These are phyloP conservation scores for Flaveria trinervia DNA, from an alignment of 129 eudicot genomes.

Conservation along the genomic window DNA sequence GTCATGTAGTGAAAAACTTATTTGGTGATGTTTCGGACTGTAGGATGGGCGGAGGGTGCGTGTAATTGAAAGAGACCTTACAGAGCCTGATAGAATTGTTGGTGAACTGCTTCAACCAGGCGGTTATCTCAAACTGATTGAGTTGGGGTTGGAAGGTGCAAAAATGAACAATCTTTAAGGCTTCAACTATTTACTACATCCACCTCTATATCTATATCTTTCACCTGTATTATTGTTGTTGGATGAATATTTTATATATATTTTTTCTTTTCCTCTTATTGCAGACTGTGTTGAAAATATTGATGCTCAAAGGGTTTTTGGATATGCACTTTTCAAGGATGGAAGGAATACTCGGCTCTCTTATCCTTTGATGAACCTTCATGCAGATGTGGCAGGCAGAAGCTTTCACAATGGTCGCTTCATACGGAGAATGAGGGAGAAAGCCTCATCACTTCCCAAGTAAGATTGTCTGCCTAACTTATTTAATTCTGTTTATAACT, in stretches of 20 bases:
- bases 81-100: conserved; percentile 79
- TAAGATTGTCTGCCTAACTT: conserved; percentile 18
- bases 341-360: conserved; percentile 68
- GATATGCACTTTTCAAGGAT: conserved; percentile 88
- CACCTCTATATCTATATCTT: not conserved
- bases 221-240: conserved; percentile 3
- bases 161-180: not conserved
- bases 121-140: conserved; percentile 72
- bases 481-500: not conserved
- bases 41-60: conserved; percentile 74
- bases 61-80: conserved; percentile 76
- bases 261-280: not conserved
- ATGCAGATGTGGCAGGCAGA: conserved; percentile 77
- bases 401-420: conserved; percentile 91
- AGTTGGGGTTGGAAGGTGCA: conserved; percentile 68
- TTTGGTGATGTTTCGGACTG: conserved; percentile 24
- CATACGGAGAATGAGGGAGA: conserved; percentile 78
- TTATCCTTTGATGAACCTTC: conserved; percentile 79
- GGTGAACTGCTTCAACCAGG: conserved; percentile 87
- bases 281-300: conserved; percentile 83
- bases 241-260: conserved; percentile 12
- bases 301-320: conserved; percentile 80
- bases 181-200: conserved; percentile 11
- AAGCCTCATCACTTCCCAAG: conserved; percentile 81
- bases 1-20: conserved; percentile 11